Evolutionary conservation across 495 filamentous ascomycete genomes (phyloP).

Genomic region (Emericellopsis terricola): DNA sequence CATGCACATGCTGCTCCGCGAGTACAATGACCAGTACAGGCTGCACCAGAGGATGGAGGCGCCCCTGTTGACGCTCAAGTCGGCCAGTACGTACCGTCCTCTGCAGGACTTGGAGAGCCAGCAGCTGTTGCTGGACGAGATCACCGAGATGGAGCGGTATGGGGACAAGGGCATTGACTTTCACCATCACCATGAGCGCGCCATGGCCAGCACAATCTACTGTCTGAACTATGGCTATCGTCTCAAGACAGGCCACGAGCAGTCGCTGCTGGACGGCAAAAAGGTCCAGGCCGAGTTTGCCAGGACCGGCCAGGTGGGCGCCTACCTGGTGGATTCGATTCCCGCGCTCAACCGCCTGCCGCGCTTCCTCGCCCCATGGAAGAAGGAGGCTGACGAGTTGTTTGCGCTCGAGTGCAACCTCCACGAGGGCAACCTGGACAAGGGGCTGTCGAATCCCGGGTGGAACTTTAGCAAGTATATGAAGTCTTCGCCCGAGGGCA

Average conservation of each 20-base stretch:
- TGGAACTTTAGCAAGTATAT: no score
- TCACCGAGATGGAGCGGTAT: no score
- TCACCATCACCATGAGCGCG: no score
- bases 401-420: neutral
- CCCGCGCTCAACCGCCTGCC: neutral
- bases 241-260: no score
- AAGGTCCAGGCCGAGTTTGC: no score
- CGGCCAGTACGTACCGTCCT: neutral
- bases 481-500: no score
- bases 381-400: neutral
- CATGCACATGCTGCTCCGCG: neutral
- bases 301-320: neutral
- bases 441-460: no score
- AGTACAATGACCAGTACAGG: neutral
- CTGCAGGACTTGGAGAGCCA: neutral
- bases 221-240: no score
- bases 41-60: constrained; percentile 9
- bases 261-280: no score
- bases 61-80: neutral
- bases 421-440: neutral
- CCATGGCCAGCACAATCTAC: no score
- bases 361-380: neutral
- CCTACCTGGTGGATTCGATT: neutral
- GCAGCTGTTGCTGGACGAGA: neutral
- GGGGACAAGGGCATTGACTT: no score